Evolutionary conservation across 495 filamentous ascomycete species (phyloP).

Genomic region (Aspergillus biplanus): DNA sequence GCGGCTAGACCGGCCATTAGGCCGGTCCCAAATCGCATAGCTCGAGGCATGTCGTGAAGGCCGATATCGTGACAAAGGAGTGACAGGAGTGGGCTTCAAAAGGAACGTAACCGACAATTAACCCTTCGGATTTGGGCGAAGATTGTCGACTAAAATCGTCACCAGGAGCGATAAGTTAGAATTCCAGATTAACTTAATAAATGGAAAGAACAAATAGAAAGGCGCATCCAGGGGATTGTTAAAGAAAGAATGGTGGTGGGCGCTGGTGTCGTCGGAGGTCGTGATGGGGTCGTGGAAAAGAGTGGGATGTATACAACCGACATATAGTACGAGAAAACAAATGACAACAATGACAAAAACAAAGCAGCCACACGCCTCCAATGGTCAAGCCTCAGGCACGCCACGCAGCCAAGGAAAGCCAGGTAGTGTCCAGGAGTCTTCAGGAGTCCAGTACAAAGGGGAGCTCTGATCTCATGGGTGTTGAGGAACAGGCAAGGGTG

Average conservation of each 20-base stretch:
- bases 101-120: conserved; percentile 20
- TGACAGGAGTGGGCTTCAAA: conserved; percentile 24
- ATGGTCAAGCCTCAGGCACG: neutral
- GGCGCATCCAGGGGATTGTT: neutral
- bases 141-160: conserved; percentile 24
- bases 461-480: conserved; percentile 15
- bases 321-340: conserved; percentile 21
- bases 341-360: conserved; percentile 21
- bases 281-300: conserved; percentile 2
- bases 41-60: conserved; percentile 22
- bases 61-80: conserved; percentile 18
- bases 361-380: conserved; percentile 18
- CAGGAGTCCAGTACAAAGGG: conserved; percentile 6
- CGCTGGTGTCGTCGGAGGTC: neutral
- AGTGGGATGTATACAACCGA: neutral
- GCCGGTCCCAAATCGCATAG: conserved; percentile 27
- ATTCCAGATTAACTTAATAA: conserved; percentile 6
- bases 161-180: conserved; percentile 24
- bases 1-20: conserved; percentile 37
- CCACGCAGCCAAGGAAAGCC: conserved; percentile 2
- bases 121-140: conserved; percentile 13
- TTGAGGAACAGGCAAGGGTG: conserved; percentile 20
- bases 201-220: conserved; percentile 1
- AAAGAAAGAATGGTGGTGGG: conserved; percentile 1
- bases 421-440: neutral